phyloP scores from a whole-genome alignment of 805 yeast genomes.

The Metschnikowia lochheadii region DNA sequence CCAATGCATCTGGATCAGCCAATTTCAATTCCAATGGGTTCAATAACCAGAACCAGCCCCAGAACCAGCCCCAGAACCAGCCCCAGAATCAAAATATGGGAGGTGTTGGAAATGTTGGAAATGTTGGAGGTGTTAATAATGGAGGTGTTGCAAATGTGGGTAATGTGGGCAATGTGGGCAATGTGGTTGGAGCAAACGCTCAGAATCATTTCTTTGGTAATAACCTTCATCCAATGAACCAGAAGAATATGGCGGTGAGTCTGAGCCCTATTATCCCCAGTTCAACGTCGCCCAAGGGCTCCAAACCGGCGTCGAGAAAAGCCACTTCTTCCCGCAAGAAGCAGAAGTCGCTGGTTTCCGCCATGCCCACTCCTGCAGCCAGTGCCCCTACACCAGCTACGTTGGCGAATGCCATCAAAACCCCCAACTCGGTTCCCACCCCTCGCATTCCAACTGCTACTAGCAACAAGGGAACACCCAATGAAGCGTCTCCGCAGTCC shows the following conservation, averaged over 20 bases:
- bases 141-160: no score
- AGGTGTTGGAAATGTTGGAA: no score
- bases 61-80: background rate
- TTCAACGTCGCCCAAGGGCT: background rate
- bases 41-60: background rate
- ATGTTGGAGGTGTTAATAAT: no score
- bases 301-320: conserved; percentile 2
- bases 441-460: conserved; percentile 36
- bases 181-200: background rate
- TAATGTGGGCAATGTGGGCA: background rate
- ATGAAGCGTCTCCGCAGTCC: conserved; percentile 31
- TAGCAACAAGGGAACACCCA: conserved; percentile 41
- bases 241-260: background rate
- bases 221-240: background rate
- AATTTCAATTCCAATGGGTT: background rate
- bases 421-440: conserved; percentile 42
- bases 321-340: conserved; percentile 7
- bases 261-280: conserved; percentile 3
- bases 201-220: background rate
- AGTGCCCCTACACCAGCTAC: conserved; percentile 37
- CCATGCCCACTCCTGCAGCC: conserved; percentile 34
- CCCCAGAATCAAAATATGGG: no score
- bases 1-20: background rate
- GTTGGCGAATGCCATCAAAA: conserved; percentile 37
- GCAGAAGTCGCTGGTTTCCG: conserved; percentile 21